Evolutionary conservation across 139 green algal species (phyloP).

Genomic region (Yamagishiella unicocca): DNA sequence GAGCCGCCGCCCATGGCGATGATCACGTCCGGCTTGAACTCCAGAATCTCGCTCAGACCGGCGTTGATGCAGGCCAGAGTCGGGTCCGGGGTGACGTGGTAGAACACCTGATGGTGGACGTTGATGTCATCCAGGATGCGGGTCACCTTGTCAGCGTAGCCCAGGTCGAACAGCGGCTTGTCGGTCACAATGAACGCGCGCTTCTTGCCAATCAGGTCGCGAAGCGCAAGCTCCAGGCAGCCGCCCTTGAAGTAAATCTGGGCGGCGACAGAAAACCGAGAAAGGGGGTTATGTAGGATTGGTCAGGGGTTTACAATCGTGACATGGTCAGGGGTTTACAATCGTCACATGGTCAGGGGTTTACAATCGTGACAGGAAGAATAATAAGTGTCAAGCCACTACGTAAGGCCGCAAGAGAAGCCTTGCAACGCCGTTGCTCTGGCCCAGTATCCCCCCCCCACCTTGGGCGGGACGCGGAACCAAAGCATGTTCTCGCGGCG

Average conservation of each 20-base stretch:
- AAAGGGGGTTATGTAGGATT: too few relatives aligned
- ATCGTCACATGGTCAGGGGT: too few relatives aligned
- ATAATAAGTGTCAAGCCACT: too few relatives aligned
- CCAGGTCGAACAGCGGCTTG: conserved; percentile 76
- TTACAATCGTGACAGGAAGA: too few relatives aligned
- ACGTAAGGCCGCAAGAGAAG: too few relatives aligned
- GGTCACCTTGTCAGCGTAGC: conserved; percentile 62
- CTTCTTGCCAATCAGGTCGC: conserved; percentile 66
- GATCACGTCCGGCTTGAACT: conserved; percentile 76
- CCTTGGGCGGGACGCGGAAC: conserved; percentile 80
- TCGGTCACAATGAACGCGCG: conserved; percentile 79
- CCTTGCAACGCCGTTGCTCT: too few relatives aligned
- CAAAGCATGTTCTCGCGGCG: conserved; percentile 81
- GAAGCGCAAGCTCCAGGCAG: conserved; percentile 70
- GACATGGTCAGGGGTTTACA: too few relatives aligned
- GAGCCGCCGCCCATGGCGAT: conserved; percentile 80
- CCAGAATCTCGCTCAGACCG: conserved; percentile 61
- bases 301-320: too few relatives aligned
- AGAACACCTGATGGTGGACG: conserved; percentile 72
- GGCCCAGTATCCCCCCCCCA: conserved; percentile 12
- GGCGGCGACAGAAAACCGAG: too few relatives aligned
- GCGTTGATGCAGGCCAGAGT: conserved; percentile 71
- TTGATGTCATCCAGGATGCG: conserved; percentile 52
- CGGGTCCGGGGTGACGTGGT: conserved; percentile 73
- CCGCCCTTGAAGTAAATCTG: conserved; percentile 63